A percentile compares a stretch with the other conserved stretches of the same genome.
phyloP scores from a whole-genome alignment of 371 early-diverging fungal species.

The Batkoa obscura region DNA sequence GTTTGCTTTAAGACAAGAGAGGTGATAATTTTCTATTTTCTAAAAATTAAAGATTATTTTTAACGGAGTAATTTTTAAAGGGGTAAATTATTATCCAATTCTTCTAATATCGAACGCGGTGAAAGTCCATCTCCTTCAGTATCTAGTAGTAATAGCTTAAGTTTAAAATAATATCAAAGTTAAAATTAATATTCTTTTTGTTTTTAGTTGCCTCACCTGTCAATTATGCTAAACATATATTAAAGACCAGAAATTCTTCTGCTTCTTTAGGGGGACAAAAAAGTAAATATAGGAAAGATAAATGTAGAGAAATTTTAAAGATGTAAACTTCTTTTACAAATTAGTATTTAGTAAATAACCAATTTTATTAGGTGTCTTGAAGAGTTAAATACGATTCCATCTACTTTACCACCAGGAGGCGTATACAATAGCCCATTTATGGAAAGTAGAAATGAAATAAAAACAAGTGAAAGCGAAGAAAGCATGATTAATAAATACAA shows the following conservation, averaged over 20 bases:
- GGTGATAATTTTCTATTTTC: conserved; percentile 16
- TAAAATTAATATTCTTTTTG: no score
- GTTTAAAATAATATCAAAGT: no score
- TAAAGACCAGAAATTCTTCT: no score
- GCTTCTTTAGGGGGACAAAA: no score
- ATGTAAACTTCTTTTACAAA: not conserved
- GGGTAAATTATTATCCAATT: not conserved
- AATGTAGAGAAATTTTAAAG: conserved; percentile 4
- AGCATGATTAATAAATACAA: no score
- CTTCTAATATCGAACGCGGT: not conserved
- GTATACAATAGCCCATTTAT: not conserved
- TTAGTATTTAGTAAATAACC: not conserved
- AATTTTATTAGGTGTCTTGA: not conserved
- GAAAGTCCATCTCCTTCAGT: no score
- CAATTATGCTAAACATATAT: no score
- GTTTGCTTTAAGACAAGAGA: conserved; percentile 53
- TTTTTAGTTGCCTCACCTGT: no score
- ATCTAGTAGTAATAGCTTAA: no score
- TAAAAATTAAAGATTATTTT: not conserved
- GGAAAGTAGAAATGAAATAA: not conserved
- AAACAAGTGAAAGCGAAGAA: no score
- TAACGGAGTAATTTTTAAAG: no score
- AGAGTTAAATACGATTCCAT: conserved; percentile 2
- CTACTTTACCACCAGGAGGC: not conserved
- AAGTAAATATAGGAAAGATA: conserved; percentile 2